Conservation (phyloP, 768 basidiomycete species). For the Xerocomus spinulosus region DNA sequence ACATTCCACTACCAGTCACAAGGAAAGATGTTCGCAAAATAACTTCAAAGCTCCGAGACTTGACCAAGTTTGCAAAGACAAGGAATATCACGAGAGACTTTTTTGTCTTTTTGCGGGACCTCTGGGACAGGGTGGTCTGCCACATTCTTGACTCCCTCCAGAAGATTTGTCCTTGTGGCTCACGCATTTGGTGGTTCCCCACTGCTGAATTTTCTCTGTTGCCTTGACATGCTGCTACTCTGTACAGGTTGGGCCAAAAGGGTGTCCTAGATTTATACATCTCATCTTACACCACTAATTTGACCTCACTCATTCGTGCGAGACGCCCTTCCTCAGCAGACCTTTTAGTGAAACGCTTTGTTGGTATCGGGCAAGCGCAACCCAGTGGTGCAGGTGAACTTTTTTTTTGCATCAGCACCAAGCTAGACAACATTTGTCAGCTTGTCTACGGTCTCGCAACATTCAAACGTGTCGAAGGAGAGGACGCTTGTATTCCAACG, state of each 20-base stretch:
- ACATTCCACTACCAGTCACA: conserved; percentile 1
- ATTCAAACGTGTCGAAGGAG: background rate
- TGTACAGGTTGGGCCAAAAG: background rate
- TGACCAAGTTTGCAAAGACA: no score
- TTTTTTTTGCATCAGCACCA: background rate
- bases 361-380: no score
- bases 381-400: background rate
- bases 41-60: background rate
- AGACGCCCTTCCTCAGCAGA: background rate
- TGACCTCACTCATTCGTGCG: conserved; percentile 6
- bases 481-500: background rate
- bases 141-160: background rate
- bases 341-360: no score
- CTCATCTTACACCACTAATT: conserved; percentile 14
- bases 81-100: no score
- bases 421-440: background rate
- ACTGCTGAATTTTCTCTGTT: no score
- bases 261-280: conserved; percentile 8
- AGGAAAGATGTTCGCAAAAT: background rate
- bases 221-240: no score
- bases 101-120: background rate
- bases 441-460: background rate
- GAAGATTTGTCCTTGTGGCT: background rate
- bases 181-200: conserved; percentile 14
- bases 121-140: background rate